Evolutionary conservation across 176 grass and related monocot genomes (phyloP).

Genomic region (Hsuehochloa calcarea): DNA sequence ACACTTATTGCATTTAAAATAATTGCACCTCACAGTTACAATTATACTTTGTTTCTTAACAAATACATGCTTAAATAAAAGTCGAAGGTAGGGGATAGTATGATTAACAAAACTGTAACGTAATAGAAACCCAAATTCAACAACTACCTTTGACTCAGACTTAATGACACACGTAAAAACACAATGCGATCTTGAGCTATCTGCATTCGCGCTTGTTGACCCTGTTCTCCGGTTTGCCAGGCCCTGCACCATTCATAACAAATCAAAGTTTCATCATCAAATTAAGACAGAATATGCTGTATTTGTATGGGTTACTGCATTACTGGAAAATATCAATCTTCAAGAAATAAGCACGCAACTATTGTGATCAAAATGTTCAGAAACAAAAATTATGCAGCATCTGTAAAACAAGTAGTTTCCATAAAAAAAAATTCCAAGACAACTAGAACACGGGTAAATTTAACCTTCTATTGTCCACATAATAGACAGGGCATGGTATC

Average conservation of each 20-base stretch:
- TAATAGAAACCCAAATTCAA: background rate
- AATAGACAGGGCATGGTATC: background rate
- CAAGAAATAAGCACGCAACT: background rate
- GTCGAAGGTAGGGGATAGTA: background rate
- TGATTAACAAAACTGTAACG: background rate
- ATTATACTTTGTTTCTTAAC: background rate
- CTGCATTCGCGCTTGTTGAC: constrained; percentile 81
- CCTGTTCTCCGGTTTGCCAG: constrained; percentile 79
- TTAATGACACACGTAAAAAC: constrained; percentile 95
- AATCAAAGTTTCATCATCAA: constrained; percentile 2
- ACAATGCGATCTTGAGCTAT: constrained; percentile 96
- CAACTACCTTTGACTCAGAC: constrained; percentile 76
- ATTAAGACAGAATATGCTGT: background rate
- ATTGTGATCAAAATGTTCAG: background rate
- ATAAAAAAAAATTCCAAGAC: constrained; percentile 20
- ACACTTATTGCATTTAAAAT: background rate
- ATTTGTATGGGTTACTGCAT: background rate
- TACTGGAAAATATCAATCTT: constrained; percentile 5
- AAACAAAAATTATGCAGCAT: constrained; percentile 4
- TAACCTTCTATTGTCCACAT: background rate
- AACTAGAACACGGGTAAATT: background rate
- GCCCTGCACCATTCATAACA: constrained; percentile 53
- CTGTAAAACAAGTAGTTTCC: background rate
- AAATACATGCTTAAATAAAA: background rate
- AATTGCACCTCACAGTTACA: background rate